Evolutionary conservation across 768 basidiomycete genomes (phyloP).

Genomic region (Agrocybe pediades): DNA sequence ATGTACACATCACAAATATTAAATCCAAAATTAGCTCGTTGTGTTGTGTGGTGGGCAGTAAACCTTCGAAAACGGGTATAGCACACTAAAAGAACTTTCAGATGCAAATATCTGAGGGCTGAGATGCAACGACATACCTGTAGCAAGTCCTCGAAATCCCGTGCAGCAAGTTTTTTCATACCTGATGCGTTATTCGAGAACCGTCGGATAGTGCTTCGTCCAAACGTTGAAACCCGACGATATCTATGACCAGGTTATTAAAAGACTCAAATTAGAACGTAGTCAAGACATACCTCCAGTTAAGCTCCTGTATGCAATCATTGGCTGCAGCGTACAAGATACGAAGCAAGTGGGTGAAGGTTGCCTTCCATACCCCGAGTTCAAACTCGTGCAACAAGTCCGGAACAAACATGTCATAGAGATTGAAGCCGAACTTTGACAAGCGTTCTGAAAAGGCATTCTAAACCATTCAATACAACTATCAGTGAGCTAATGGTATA

Average conservation of each 20-base stretch:
- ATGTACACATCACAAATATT: constrained; percentile 28
- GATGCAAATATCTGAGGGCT: too few relatives aligned
- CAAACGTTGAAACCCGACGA: constrained; percentile 24
- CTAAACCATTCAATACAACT: constrained; percentile 11
- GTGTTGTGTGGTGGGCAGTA: constrained; percentile 27
- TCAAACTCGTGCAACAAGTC: constrained; percentile 41
- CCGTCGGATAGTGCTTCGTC: constrained; percentile 25
- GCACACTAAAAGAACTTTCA: constrained; percentile 28
- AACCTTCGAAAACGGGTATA: constrained; percentile 37
- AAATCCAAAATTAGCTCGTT: constrained; percentile 19
- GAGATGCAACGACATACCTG: constrained; percentile 25
- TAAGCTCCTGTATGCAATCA: constrained; percentile 19
- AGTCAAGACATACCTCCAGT: constrained; percentile 25
- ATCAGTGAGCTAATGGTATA: too few relatives aligned
- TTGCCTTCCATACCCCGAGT: constrained; percentile 33
- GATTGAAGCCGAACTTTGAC: constrained; percentile 19
- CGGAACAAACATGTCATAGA: constrained; percentile 23
- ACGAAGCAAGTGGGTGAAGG: constrained; percentile 31
- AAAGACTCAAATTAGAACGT: too few relatives aligned
- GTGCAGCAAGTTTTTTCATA: constrained; percentile 32
- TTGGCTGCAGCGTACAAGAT: constrained; percentile 23
- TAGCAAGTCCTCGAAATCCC: constrained; percentile 39
- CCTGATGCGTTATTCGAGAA: constrained; percentile 31
- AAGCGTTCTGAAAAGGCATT: constrained; percentile 28
- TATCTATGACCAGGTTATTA: too few relatives aligned